A percentile compares a stretch with the other conserved stretches of the same genome.
Conservation (phyloP, 305 asterid species). For the Monarda citriodora region DNA sequence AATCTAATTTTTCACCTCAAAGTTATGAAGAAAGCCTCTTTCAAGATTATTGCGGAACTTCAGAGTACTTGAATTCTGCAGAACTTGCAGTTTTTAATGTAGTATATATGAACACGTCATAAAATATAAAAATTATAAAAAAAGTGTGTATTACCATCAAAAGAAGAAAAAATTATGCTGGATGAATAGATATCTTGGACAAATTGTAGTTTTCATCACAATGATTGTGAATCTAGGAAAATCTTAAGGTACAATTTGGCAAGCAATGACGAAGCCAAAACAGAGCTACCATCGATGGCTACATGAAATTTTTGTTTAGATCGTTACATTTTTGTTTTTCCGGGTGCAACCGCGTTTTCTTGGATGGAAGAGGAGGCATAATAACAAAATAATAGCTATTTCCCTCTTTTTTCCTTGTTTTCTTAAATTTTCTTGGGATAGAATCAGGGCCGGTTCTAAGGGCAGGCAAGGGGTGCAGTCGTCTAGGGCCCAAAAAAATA, state of each 20-base stretch:
- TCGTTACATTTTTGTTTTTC: neutral
- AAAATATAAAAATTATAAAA: too few relatives aligned
- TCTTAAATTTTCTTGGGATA: too few relatives aligned
- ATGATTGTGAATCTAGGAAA: conserved; percentile 3
- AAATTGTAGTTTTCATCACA: neutral
- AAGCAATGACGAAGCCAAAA: conserved; percentile 1
- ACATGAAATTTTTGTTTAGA: neutral
- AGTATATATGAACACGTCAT: too few relatives aligned
- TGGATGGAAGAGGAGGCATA: too few relatives aligned
- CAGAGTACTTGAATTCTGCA: neutral
- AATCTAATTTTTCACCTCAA: neutral
- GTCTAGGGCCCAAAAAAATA: too few relatives aligned
- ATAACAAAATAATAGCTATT: too few relatives aligned
- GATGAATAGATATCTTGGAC: neutral
- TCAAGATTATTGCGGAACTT: too few relatives aligned
- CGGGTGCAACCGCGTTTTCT: too few relatives aligned
- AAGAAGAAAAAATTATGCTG: neutral
- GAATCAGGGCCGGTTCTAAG: too few relatives aligned
- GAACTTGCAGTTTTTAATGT: neutral
- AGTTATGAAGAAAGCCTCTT: neutral
- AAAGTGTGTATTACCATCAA: too few relatives aligned
- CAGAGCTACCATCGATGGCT: conserved; percentile 5
- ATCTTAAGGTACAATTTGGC: conserved; percentile 8
- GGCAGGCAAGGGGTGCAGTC: too few relatives aligned
- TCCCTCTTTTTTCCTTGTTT: too few relatives aligned